Evolutionary conservation across 2,329 filamentous ascomycete genomes (phyloP).

Genomic region (Phyllosticta paracitricarpa): DNA sequence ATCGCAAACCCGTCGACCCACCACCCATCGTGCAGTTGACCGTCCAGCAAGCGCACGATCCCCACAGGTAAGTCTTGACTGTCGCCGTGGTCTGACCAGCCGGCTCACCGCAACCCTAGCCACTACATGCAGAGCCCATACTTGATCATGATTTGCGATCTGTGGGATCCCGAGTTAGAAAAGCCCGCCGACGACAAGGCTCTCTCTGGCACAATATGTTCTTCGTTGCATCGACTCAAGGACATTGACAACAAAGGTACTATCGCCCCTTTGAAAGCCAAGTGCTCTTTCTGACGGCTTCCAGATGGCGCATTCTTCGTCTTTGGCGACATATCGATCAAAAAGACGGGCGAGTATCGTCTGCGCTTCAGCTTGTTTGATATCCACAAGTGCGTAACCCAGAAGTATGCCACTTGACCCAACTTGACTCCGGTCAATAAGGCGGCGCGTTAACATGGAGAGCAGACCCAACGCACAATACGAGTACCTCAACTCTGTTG

Average conservation of each 20-base stretch:
- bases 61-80: conserved; percentile 46
- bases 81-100: neutral
- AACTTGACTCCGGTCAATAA: neutral
- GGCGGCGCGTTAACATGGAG: neutral
- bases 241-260: conserved; percentile 58
- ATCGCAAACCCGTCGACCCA: conserved; percentile 80
- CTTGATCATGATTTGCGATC: conserved; percentile 47
- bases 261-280: neutral
- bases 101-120: conserved; percentile 25
- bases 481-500: conserved; percentile 41
- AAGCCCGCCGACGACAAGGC: conserved; percentile 37
- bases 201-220: conserved; percentile 63
- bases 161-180: conserved; percentile 41
- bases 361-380: conserved; percentile 73
- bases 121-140: conserved; percentile 56
- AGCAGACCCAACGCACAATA: neutral
- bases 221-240: conserved; percentile 73
- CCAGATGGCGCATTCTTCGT: conserved; percentile 78
- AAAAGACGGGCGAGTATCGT: conserved; percentile 60
- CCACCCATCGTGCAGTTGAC: conserved; percentile 71
- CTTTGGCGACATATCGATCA: conserved; percentile 79
- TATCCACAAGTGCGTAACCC: conserved; percentile 45
- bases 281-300: conserved; percentile 12
- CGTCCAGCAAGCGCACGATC: conserved; percentile 41
- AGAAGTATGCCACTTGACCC: neutral